phyloP scores from a whole-genome alignment of 306 rosid genomes.

The Fragaria nilgerrensis region DNA sequence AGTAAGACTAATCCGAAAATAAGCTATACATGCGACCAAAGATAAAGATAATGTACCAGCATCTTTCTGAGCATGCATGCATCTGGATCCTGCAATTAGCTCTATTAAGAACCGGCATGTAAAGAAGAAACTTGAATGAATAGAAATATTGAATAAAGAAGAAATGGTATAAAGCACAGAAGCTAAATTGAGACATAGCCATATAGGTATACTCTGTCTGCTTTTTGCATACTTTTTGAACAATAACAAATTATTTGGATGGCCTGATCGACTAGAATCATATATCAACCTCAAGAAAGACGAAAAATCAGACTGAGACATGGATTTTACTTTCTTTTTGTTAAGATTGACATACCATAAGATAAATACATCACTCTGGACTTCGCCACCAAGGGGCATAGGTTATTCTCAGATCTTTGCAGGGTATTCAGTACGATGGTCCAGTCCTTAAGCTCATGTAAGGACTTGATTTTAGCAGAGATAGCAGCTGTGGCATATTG shows the following conservation, averaged over 20 bases:
- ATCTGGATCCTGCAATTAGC: not conserved
- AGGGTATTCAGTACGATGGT: not conserved
- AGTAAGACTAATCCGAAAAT: not conserved
- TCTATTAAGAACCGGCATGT: not conserved
- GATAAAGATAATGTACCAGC: not conserved
- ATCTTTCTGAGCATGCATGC: not conserved
- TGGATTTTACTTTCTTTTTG: not conserved
- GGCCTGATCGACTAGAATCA: not conserved
- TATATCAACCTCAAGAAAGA: conserved; percentile 3
- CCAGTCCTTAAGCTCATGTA: not conserved
- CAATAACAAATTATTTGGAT: not conserved
- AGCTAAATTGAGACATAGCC: not conserved
- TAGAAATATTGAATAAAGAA: not conserved
- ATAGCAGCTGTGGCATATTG: not conserved
- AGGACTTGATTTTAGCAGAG: not conserved
- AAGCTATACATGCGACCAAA: not conserved
- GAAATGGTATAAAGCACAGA: not conserved
- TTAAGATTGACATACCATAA: not conserved
- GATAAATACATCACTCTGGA: not conserved
- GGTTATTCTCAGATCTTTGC: not conserved
- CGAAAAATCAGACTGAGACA: not conserved
- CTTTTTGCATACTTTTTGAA: not conserved
- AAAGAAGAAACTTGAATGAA: not conserved
- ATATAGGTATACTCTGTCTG: not conserved
- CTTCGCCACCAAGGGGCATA: not conserved